Base-by-base conservation (phyloP, 2,329 filamentous ascomycete species). In the Leptoxyphium fumago region DNA sequence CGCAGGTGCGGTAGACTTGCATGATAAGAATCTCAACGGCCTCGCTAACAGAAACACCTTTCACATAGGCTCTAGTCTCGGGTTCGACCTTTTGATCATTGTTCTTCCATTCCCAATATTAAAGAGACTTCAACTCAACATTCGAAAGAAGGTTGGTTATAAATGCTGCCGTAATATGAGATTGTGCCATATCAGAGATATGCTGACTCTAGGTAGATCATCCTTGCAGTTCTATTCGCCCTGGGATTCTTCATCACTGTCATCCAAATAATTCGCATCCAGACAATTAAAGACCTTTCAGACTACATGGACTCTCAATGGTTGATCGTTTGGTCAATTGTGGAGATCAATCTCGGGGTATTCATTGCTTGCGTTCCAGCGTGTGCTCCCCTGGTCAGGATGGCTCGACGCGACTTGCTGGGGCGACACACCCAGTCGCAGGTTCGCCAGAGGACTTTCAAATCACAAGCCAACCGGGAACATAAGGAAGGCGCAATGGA, bases 161-260 rank as follows among this genome's bases (percentile, higher is more conserved):
- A 3, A 9, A 8, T 28, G 11, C 3, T 38, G 7, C 14, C 18
- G 14, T 38, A n/a, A 5, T 36, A 13, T 15, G 15, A 71, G 54
- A 39, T 64, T 2, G 61, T 68, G 2, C 57, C 21, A 26, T 26
- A 26, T 7, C 21, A 26, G 21, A 13, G 28, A 2, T 15, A 13
- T 28, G 11, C 3, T 38, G 7, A 29, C 18, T 34, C 29, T 10
- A 9, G 21, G 14, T 15, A 71, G 54, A 39, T 64, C 2, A 61
- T 68, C 2, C 57, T 72, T 0, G 56, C 64, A 0, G 56, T 55
- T 5, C 57, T 72, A 26, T 73, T 73, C 51, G 60, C 61, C 2
- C 60, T 74, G 18, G 71, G 71, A n/a, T 55, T 68, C 42, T 73
- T 74, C 56, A 64, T 73, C 38, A 71, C 67, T 5, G 48, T 69